phyloP scores from a whole-genome alignment of 2,329 filamentous ascomycete species.

The Talaromyces marneffei region DNA sequence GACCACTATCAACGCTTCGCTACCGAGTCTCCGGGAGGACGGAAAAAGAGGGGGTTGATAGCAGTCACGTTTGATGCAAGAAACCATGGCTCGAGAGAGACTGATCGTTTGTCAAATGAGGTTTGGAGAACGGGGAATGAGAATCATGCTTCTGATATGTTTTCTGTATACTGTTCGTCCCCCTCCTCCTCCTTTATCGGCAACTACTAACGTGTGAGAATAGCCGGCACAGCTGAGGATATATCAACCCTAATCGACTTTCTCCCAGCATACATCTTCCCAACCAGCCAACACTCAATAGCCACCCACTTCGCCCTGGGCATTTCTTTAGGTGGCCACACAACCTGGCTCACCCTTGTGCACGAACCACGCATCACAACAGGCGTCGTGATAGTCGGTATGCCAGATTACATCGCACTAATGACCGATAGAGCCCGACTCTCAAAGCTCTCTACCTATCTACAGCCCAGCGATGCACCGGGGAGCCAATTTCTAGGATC shows the following conservation, averaged over 20 bases:
- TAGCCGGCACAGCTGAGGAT: constrained; percentile 66
- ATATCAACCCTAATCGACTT: constrained; percentile 69
- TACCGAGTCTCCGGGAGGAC: not conserved
- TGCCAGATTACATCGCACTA: constrained; percentile 77
- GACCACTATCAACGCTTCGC: constrained; percentile 47
- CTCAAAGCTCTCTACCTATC: constrained; percentile 60
- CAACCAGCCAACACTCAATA: constrained; percentile 43
- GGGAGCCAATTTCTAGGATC: constrained; percentile 68
- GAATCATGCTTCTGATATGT: constrained; percentile 88
- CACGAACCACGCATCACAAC: constrained; percentile 72
- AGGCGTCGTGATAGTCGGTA: constrained; percentile 76
- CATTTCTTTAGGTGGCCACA: constrained; percentile 80
- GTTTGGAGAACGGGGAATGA: constrained; percentile 74
- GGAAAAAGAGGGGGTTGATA: constrained; percentile 54
- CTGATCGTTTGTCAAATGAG: constrained; percentile 64
- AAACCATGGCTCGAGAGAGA: constrained; percentile 74
- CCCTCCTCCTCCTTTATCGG: not conserved
- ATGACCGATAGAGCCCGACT: constrained; percentile 72
- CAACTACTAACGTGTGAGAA: not conserved
- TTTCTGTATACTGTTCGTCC: constrained; percentile 61
- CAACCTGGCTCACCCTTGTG: constrained; percentile 76
- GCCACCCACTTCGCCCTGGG: constrained; percentile 69
- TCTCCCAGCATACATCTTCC: constrained; percentile 68
- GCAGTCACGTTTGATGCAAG: constrained; percentile 85
- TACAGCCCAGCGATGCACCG: constrained; percentile 45